These are phyloP conservation scores for Pichia sp. DNA, from an alignment of 1,139 yeast species.

Conservation along the genomic window DNA sequence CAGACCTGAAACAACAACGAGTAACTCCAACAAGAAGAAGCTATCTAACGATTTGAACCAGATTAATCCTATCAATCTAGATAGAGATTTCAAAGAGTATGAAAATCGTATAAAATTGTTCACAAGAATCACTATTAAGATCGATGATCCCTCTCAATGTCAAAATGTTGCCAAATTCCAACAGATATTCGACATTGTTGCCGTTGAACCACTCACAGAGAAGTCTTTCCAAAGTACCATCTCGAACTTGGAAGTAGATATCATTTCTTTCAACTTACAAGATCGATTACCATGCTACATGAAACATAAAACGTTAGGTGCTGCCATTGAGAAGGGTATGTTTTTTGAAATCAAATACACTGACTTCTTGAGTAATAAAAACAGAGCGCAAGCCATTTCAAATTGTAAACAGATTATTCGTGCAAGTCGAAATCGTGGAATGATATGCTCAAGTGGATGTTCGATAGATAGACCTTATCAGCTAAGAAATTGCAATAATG, in stretches of 20 bases:
- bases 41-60: constrained; percentile 41
- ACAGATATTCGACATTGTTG: constrained; percentile 66
- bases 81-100: constrained; percentile 24
- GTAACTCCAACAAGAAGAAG: constrained; percentile 25
- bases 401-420: constrained; percentile 74
- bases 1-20: constrained; percentile 44
- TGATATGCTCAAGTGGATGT: constrained; percentile 77
- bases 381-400: constrained; percentile 37
- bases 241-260: constrained; percentile 66
- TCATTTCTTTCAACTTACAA: constrained; percentile 65
- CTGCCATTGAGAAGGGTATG: constrained; percentile 78
- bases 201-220: constrained; percentile 77
- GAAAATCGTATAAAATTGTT: constrained; percentile 46
- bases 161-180: constrained; percentile 61
- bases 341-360: constrained; percentile 74
- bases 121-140: constrained; percentile 65
- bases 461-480: constrained; percentile 41
- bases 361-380: constrained; percentile 36
- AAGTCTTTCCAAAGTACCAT: constrained; percentile 72
- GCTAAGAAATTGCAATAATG: constrained; percentile 60
- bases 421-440: constrained; percentile 74
- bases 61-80: constrained; percentile 32
- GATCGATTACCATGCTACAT: constrained; percentile 67
- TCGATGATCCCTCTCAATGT: constrained; percentile 73
- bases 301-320: constrained; percentile 77